Base-by-base conservation (phyloP, 164 flowering plant genomes). In the Dillenia suffruticosa region DNA sequence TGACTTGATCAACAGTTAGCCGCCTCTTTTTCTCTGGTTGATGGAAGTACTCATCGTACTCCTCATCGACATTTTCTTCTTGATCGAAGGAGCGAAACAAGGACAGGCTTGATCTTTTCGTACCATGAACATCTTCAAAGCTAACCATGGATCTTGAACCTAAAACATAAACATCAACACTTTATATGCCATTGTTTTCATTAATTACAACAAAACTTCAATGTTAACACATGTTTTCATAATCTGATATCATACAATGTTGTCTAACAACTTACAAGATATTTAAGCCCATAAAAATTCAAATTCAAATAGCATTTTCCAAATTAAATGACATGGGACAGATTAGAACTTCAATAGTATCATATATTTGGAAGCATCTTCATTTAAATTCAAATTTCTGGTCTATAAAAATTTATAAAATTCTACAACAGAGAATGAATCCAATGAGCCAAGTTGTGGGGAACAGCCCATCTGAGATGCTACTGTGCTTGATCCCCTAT, bases 1-100 rank as follows among this genome's bases (percentile, higher is more conserved):
- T 76, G 56, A 87, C 83, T 68, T 89, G 96, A 45, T 84, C 79
- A 3, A 50, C 65, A 4, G 75, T 77, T 1, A 89, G 85, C 51
- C 93, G 74, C 76, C 93, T 81, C 77, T 89, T 89, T 77, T 85
- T 89, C 51, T 81, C 96, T 13, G 89, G 82, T 54, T 80, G 92
- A 56, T 82, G 83, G 49, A 79, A 77, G 51, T 76, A 81, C 16
- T 77, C 88, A 40, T 86, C 89, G 44, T 72, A 74, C 19, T 81
- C 88, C 5, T 90, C 92, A n/a, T 88, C 89, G 4, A 74, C 74
- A 53, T 68, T 75, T 11, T 81, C 92, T 8, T 80, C 87, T 14
- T 65, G 80, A 60, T 84, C 89, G 51, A 71, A 74, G 7, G 84
- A 24, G 49, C 73, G 66, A 69, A 74, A 82, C 53, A 82, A 81